These are phyloP conservation scores for Gloeophyllum trabeum DNA, from an alignment of 768 basidiomycete species.

Conservation along the genomic window DNA sequence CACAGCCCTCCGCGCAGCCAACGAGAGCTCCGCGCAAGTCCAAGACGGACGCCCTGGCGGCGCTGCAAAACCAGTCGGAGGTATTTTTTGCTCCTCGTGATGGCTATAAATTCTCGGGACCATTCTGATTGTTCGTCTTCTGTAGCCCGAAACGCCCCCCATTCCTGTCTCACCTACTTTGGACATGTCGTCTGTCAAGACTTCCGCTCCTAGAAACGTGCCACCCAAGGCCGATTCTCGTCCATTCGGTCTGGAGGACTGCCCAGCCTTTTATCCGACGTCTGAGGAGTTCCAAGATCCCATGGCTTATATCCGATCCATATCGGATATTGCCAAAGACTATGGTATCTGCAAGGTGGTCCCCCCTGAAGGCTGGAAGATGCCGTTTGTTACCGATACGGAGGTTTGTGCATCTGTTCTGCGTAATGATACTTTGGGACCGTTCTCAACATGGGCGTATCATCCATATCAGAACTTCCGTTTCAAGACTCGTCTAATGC, in stretches of 20 bases:
- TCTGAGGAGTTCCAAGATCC: constrained; percentile 91
- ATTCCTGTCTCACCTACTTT: constrained; percentile 53
- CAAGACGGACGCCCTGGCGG: constrained; percentile 79
- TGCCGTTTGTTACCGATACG: constrained; percentile 92
- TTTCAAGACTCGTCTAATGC: constrained; percentile 91
- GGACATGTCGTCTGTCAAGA: constrained; percentile 66
- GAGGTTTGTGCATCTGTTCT: constrained; percentile 46
- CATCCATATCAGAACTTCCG: constrained; percentile 58
- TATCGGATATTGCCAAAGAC: constrained; percentile 55
- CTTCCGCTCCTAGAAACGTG: constrained; percentile 36
- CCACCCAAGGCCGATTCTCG: constrained; percentile 35
- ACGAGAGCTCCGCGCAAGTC: constrained; percentile 81
- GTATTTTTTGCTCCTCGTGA: constrained; percentile 30
- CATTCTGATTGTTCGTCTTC: background rate
- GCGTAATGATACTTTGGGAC: constrained; percentile 6
- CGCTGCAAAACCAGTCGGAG: constrained; percentile 48
- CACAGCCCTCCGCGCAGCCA: constrained; percentile 25
- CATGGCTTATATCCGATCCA: constrained; percentile 83
- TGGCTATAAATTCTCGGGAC: background rate
- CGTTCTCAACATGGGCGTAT: constrained; percentile 12
- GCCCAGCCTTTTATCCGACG: constrained; percentile 82
- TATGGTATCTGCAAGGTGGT: constrained; percentile 96
- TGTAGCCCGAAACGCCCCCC: constrained; percentile 16
- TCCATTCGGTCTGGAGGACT: constrained; percentile 81
- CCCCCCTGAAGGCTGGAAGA: constrained; percentile 87